Evolutionary conservation across 768 basidiomycete genomes (phyloP).

Genomic region (Lactarius evosmus): DNA sequence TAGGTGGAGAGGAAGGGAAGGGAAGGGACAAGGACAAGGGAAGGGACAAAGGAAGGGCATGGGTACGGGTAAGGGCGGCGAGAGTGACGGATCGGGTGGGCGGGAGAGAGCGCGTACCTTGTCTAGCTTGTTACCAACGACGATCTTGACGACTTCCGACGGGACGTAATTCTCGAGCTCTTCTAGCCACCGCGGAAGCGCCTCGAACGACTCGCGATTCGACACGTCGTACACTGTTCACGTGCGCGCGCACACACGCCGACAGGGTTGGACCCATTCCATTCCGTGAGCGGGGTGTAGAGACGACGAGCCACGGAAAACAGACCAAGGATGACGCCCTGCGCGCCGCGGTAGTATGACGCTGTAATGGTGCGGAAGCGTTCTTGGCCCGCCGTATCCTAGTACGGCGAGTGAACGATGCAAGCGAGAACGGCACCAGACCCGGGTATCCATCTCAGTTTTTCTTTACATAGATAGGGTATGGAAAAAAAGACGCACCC

Average conservation of each 20-base stretch:
- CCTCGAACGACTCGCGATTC: slow-evolving; percentile 88
- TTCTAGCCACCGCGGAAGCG: slow-evolving; percentile 87
- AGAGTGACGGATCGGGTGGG: too few species aligned
- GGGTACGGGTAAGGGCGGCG: neutral
- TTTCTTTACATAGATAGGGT: too few species aligned
- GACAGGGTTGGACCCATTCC: too few species aligned
- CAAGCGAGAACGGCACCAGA: too few species aligned
- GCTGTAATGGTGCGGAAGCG: slow-evolving; percentile 94
- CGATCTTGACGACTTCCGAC: slow-evolving; percentile 82
- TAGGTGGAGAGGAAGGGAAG: neutral
- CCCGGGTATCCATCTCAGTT: too few species aligned
- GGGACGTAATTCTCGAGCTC: slow-evolving; percentile 94
- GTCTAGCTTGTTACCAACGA: slow-evolving; percentile 94
- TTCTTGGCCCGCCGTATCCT: slow-evolving; percentile 98
- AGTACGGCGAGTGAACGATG: neutral
- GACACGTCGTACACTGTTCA: slow-evolving; percentile 88
- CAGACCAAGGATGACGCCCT: slow-evolving; percentile 74
- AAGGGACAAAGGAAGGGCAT: neutral
- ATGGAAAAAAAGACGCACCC: slow-evolving; percentile 58
- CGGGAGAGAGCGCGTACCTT: slow-evolving; percentile 48
- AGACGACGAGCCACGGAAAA: neutral
- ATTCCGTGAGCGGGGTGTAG: neutral
- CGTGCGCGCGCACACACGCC: neutral
- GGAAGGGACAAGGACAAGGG: neutral
- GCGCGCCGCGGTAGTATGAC: slow-evolving; percentile 89